A percentile compares a stretch with the other conserved stretches of the same genome.
Conservation (phyloP, 306 rosid genomes). For the Vicia sativa region DNA sequence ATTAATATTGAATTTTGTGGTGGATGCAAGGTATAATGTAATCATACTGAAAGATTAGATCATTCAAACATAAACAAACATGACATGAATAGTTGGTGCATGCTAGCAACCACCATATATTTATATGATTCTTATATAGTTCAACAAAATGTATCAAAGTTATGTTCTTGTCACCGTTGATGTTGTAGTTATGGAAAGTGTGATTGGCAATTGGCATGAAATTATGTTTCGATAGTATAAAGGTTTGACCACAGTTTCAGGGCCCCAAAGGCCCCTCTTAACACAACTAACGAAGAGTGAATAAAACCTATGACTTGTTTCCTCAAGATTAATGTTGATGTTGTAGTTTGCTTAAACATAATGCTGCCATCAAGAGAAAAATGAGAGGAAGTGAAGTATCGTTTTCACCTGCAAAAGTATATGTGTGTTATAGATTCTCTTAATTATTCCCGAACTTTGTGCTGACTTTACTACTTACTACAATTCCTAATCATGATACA, state of each 20-base stretch:
- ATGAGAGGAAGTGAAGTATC: neutral
- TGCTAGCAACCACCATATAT: neutral
- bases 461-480: neutral
- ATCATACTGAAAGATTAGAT: too few species aligned
- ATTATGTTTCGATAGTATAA: neutral
- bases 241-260: constrained; percentile 28
- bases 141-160: neutral
- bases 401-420: constrained; percentile 17
- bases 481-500: constrained; percentile 10
- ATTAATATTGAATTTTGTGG: too few species aligned
- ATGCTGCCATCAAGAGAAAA: constrained; percentile 12
- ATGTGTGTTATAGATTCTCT: constrained; percentile 6
- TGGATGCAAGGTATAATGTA: too few species aligned
- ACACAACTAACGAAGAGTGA: neutral
- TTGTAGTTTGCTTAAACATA: neutral
- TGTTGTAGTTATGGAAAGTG: neutral
- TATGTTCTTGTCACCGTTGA: neutral
- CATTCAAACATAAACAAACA: too few species aligned
- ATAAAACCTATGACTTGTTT: constrained; percentile 20
- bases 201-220: neutral
- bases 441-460: constrained; percentile 14
- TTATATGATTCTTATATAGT: neutral
- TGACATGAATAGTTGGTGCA: neutral
- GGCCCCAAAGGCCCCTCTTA: constrained; percentile 25
- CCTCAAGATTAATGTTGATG: constrained; percentile 19